These are phyloP conservation scores for Pyrenula aspistea DNA, from an alignment of 495 filamentous ascomycete species.

Conservation along the genomic window DNA sequence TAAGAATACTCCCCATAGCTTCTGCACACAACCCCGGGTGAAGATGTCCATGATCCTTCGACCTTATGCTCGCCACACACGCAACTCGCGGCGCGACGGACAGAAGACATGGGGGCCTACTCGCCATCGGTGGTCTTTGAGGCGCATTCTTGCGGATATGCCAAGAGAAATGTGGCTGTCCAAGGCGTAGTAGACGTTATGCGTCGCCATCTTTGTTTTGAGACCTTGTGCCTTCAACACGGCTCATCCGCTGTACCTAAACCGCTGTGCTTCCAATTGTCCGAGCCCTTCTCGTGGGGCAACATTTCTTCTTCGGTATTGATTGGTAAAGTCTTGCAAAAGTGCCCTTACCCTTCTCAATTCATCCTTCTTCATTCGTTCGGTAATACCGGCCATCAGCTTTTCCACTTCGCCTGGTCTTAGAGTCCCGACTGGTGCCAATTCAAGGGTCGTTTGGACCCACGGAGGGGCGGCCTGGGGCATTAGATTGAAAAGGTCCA, in stretches of 20 bases:
- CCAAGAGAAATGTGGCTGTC: too few species aligned
- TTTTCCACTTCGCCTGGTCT: conserved; percentile 51
- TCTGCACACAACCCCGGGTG: too few species aligned
- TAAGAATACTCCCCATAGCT: too few species aligned
- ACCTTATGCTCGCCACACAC: too few species aligned
- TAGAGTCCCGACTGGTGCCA: conserved; percentile 74
- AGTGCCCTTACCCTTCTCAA: conserved; percentile 71
- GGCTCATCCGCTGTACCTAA: conserved; percentile 67
- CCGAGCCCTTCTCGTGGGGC: conserved; percentile 87
- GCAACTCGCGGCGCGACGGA: too few species aligned
- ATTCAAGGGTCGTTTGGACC: conserved; percentile 68
- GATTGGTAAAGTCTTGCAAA: conserved; percentile 92
- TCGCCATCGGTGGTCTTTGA: too few species aligned
- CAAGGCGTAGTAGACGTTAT: too few species aligned
- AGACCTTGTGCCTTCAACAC: too few species aligned
- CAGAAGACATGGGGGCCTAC: too few species aligned
- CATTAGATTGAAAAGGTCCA: conserved; percentile 77
- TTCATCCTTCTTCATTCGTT: conserved; percentile 58
- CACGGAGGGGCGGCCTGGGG: conserved; percentile 65
- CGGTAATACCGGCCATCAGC: conserved; percentile 50
- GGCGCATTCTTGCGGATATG: too few species aligned
- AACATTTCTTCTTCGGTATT: conserved; percentile 84
- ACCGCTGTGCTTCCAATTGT: conserved; percentile 68
- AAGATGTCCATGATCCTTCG: too few species aligned
- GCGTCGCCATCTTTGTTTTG: too few species aligned